phyloP scores from a whole-genome alignment of 2,329 filamentous ascomycete genomes.

The Pseudocercospora vitis region DNA sequence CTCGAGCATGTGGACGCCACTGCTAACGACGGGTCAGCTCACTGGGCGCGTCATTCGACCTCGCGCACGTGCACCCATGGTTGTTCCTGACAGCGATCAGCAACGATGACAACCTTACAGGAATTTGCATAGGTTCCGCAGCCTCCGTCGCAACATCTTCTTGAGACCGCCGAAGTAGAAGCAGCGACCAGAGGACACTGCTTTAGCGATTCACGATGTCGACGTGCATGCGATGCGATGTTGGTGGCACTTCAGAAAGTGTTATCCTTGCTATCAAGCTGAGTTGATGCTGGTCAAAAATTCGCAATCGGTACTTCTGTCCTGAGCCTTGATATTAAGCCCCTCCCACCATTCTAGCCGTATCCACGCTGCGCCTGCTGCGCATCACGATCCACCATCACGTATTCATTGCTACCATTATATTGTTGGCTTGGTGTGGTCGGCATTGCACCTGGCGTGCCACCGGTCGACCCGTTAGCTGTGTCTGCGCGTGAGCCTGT shows the following conservation, averaged over 20 bases:
- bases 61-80: too few relatives aligned
- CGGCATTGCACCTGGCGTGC: slow-evolving; percentile 30
- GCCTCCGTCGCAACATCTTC: too few relatives aligned
- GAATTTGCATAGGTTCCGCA: too few relatives aligned
- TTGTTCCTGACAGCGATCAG: too few relatives aligned
- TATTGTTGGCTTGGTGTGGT: slow-evolving; percentile 24
- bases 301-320: slow-evolving; percentile 13
- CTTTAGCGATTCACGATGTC: neutral
- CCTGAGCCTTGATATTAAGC: neutral
- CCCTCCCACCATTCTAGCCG: slow-evolving; percentile 18
- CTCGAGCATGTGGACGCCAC: neutral
- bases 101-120: too few relatives aligned
- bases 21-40: neutral
- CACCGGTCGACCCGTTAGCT: slow-evolving; percentile 23
- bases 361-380: slow-evolving; percentile 25
- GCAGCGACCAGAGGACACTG: neutral
- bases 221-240: too few relatives aligned
- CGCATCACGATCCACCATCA: slow-evolving; percentile 34
- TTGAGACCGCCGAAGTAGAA: too few relatives aligned
- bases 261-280: neutral
- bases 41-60: too few relatives aligned
- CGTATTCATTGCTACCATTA: slow-evolving; percentile 34
- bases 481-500: slow-evolving; percentile 25
- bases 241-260: neutral
- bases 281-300: neutral